Percentiles rank a stretch among this genome's conserved stretches.
Evolutionary conservation across 2,329 filamentous ascomycete species (phyloP).

Genomic region (Fusarium sp.): DNA sequence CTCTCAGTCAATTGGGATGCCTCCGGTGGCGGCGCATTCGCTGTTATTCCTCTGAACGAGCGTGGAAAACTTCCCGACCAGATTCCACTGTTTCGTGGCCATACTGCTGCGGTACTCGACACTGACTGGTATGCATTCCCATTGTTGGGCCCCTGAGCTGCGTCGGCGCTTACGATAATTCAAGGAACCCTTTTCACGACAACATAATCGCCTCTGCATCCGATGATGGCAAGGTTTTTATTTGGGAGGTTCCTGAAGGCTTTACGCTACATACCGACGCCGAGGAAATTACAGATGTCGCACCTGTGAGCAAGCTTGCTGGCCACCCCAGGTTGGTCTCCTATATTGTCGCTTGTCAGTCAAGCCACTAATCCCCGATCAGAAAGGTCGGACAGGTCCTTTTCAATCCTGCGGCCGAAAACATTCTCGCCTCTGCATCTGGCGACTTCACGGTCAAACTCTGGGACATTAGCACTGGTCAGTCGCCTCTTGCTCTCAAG

Average conservation of each 20-base stretch:
- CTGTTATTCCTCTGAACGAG: slow-evolving; percentile 91
- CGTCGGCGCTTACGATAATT: slow-evolving; percentile 20
- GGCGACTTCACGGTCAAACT: slow-evolving; percentile 95
- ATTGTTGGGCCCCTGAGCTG: slow-evolving; percentile 9
- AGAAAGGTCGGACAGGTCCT: slow-evolving; percentile 98
- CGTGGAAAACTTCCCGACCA: slow-evolving; percentile 90
- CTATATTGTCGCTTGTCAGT: neutral
- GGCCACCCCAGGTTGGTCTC: slow-evolving; percentile 81
- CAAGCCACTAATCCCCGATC: slow-evolving; percentile 33
- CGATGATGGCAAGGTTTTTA: slow-evolving; percentile 95
- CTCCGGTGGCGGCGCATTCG: slow-evolving; percentile 94
- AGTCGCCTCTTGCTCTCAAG: slow-evolving; percentile 78
- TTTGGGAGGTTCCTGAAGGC: slow-evolving; percentile 92
- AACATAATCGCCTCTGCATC: slow-evolving; percentile 90
- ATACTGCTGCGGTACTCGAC: slow-evolving; percentile 94
- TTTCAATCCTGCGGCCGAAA: slow-evolving; percentile 96
- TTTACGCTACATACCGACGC: slow-evolving; percentile 87
- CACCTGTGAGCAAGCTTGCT: slow-evolving; percentile 80
- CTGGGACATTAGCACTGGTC: slow-evolving; percentile 89
- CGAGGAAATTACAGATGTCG: slow-evolving; percentile 84
- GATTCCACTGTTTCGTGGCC: slow-evolving; percentile 93
- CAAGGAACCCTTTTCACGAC: slow-evolving; percentile 95
- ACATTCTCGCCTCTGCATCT: slow-evolving; percentile 92
- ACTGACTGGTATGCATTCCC: slow-evolving; percentile 82
- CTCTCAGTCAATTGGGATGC: slow-evolving; percentile 99